phyloP scores from a whole-genome alignment of 2,329 filamentous ascomycete species.

The Fusarium buharicum region DNA sequence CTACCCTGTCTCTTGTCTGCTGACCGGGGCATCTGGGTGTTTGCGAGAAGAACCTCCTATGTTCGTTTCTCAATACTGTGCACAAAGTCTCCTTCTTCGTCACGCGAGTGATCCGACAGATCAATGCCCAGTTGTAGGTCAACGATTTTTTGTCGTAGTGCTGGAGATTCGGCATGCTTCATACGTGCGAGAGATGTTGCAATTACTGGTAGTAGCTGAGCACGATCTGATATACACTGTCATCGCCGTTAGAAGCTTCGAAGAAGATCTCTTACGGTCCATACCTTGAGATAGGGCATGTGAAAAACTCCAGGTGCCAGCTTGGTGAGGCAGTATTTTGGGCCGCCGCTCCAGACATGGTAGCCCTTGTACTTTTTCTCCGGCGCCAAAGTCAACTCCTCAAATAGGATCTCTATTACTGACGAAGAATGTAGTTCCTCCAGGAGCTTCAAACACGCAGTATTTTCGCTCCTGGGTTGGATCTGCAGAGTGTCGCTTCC shows the following conservation, averaged over 20 bases:
- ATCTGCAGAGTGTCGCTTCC: not conserved
- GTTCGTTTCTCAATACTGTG: slow-evolving; percentile 29
- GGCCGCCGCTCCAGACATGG: slow-evolving; percentile 23
- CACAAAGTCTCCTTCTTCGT: not conserved
- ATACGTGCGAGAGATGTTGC: slow-evolving; percentile 48
- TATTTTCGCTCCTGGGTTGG: not conserved
- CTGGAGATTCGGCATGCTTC: slow-evolving; percentile 50
- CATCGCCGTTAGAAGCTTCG: slow-evolving; percentile 13
- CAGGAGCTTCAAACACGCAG: slow-evolving; percentile 5
- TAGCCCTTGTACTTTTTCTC: slow-evolving; percentile 39
- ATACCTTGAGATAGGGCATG: slow-evolving; percentile 51
- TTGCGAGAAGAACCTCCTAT: slow-evolving; percentile 44
- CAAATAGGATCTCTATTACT: slow-evolving; percentile 38
- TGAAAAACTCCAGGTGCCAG: slow-evolving; percentile 53
- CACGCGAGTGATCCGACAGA: not conserved
- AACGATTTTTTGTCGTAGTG: slow-evolving; percentile 46
- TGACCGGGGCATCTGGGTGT: slow-evolving; percentile 19
- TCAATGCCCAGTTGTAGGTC: not conserved
- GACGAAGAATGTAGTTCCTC: slow-evolving; percentile 10
- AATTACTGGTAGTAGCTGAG: slow-evolving; percentile 45
- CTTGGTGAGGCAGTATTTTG: slow-evolving; percentile 39
- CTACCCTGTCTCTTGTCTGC: slow-evolving; percentile 6
- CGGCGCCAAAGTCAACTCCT: slow-evolving; percentile 44
- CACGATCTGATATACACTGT: slow-evolving; percentile 45
- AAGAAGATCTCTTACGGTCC: not conserved